Evolutionary conservation across 2,329 filamentous ascomycete genomes (phyloP).

Genomic region (Aspergillus amoenus): DNA sequence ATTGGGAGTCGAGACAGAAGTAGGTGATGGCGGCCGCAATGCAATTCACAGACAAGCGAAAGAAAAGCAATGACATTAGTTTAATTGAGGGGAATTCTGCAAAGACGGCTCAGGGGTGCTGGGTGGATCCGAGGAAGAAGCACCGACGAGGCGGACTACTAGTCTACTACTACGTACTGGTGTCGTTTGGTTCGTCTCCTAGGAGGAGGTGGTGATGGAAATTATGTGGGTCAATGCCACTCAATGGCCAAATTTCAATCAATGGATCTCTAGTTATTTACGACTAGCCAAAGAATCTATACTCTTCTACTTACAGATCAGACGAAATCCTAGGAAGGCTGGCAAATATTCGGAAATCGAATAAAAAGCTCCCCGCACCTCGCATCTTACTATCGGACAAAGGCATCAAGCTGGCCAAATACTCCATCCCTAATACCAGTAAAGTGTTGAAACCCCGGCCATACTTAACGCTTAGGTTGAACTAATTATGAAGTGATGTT

Average conservation of each 20-base stretch:
- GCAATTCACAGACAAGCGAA: neutral
- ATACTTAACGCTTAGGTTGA: too few species aligned
- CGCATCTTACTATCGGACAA: too few species aligned
- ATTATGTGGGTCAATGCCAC: neutral
- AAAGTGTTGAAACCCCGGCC: too few species aligned
- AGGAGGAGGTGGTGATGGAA: neutral
- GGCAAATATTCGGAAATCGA: too few species aligned
- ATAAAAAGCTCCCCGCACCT: too few species aligned
- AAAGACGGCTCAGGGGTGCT: conserved; percentile 6
- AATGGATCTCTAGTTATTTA: neutral
- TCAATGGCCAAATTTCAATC: neutral
- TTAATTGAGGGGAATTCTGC: conserved; percentile 5
- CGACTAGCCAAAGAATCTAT: neutral
- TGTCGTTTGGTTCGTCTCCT: too few species aligned
- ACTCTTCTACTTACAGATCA: neutral
- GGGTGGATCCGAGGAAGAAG: neutral
- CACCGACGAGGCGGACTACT: neutral
- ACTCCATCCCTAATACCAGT: too few species aligned
- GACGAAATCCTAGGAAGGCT: too few species aligned
- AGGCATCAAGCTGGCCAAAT: too few species aligned
- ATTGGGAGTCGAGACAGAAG: neutral
- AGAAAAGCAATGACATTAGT: neutral
- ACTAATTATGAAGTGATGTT: too few species aligned
- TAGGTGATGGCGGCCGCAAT: neutral
- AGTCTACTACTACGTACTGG: too few species aligned